Evolutionary conservation across 2,329 filamentous ascomycete species (phyloP), one percentile per base, ranked within the genome.

Genomic region (Biscogniauxia mediterranea): DNA sequence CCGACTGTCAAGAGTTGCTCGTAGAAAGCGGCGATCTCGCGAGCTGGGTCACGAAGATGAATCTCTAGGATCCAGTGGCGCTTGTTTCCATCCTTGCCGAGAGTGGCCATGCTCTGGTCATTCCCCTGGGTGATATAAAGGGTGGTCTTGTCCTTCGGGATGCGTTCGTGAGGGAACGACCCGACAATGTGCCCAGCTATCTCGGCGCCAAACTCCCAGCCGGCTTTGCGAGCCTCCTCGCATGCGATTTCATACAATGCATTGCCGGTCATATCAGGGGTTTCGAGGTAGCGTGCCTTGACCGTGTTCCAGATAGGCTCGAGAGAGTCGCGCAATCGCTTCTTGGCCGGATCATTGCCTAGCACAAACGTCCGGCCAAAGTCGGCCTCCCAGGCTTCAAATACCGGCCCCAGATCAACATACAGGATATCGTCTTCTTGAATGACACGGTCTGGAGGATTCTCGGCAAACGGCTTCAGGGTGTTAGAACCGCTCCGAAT

Each of bases 321-420:
- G 0, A 83, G 74, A 3, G 77, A 70, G 59, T 82, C 80, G 1
- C 79, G 76, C 15, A 83, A 66, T 55, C 71, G 73, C 17, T 71
- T 72, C 71, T 83, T 84, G 20, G 70, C 61, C 1, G 78, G 76
- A 56, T 83, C 80, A 55, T 76, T 61, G 3, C 80, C 81, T 0
- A 84, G 74, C 2, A 84, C 80, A 62, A 78, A 84, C 0, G 81
- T 84, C 15, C 81, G 79, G 7, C 81, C 81, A 60, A 83, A 83
- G 62, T 83, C 81, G 5, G 81, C 81, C 66, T 84, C 81, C 79
- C 79, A 84, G 0, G 73, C 75, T 56, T 82, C 81, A 59, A 84
- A 83, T 0, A 83, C 80, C 0, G 81, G 81, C 0, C 81, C 81
- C 1, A 84, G 72, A 62, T 84, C 81, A 38, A 84, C 77, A 59